phyloP scores from a whole-genome alignment of 805 yeast genomes.

The Cyberlindnera mrakii region DNA sequence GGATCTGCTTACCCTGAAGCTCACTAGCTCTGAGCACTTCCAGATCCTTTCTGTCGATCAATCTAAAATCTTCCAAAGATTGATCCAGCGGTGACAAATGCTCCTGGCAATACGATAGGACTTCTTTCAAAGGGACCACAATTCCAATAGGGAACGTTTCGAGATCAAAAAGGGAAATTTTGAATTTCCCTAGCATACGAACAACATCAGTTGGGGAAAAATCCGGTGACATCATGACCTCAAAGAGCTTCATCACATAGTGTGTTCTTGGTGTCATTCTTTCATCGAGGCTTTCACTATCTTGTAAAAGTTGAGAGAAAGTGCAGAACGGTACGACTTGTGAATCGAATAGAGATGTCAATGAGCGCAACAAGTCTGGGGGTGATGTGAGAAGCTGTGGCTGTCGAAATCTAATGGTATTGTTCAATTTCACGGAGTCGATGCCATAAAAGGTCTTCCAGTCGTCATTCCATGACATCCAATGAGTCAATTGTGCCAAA shows the following conservation, averaged over 20 bases:
- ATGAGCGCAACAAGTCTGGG: slow-evolving; percentile 52
- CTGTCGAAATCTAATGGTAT: slow-evolving; percentile 31
- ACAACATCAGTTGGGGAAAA: slow-evolving; percentile 50
- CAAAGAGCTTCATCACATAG: slow-evolving; percentile 54
- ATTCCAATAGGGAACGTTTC: slow-evolving; percentile 75
- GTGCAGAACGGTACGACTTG: slow-evolving; percentile 50
- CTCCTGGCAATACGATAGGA: slow-evolving; percentile 49
- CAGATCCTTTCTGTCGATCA: slow-evolving; percentile 68
- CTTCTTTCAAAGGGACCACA: slow-evolving; percentile 58
- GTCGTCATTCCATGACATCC: slow-evolving; percentile 69
- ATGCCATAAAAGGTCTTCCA: slow-evolving; percentile 58
- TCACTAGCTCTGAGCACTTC: slow-evolving; percentile 15
- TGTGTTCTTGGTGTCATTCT: slow-evolving; percentile 62
- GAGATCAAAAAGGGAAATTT: slow-evolving; percentile 43
- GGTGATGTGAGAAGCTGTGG: slow-evolving; percentile 40
- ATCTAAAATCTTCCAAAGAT: slow-evolving; percentile 36
- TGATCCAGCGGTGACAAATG: slow-evolving; percentile 43
- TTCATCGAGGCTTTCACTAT: slow-evolving; percentile 51
- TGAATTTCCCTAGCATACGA: slow-evolving; percentile 53
- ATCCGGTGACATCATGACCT: slow-evolving; percentile 48
- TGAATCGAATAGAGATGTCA: slow-evolving; percentile 43
- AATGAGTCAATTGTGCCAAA: slow-evolving; percentile 52
- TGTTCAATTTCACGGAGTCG: slow-evolving; percentile 30
- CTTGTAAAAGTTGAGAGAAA: slow-evolving; percentile 64
- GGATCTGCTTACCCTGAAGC: neutral